A percentile compares a stretch with the other conserved stretches of the same genome.
Evolutionary conservation across 1,139 yeast species (phyloP).

Genomic region (Suhomyces choctaworum): DNA sequence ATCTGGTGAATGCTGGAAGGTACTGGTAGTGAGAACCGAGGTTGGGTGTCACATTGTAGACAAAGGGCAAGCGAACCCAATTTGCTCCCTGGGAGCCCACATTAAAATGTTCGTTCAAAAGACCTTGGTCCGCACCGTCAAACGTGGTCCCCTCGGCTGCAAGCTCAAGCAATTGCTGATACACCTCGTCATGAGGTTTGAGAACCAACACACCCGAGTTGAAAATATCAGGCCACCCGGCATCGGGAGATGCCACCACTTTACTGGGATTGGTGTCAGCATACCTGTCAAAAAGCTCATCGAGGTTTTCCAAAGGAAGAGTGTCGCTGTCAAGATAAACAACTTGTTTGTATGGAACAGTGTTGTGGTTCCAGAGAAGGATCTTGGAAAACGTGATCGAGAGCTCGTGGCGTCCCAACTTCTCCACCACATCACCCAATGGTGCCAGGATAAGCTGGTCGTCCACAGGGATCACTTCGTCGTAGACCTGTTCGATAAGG

Average conservation of each 20-base stretch:
- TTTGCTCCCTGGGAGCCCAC: constrained; percentile 17
- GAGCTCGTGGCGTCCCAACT: constrained; percentile 31
- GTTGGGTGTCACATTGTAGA: constrained; percentile 35
- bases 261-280: constrained; percentile 16
- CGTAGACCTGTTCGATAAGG: constrained; percentile 22
- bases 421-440: constrained; percentile 19
- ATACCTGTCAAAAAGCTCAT: constrained; percentile 24
- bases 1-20: constrained; percentile 32
- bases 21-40: constrained; percentile 29
- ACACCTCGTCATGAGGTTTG: constrained; percentile 24
- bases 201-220: constrained; percentile 35
- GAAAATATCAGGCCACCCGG: constrained; percentile 43
- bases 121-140: constrained; percentile 40
- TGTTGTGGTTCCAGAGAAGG: constrained; percentile 26
- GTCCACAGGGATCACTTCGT: constrained; percentile 28
- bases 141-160: constrained; percentile 21
- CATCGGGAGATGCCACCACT: constrained; percentile 33
- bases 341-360: constrained; percentile 24
- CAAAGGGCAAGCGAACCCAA: constrained; percentile 32
- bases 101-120: constrained; percentile 31
- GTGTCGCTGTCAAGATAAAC: constrained; percentile 35
- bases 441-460: constrained; percentile 24
- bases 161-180: constrained; percentile 20
- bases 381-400: constrained; percentile 31
- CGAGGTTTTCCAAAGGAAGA: constrained; percentile 28